Evolutionary conservation across 805 yeast species (phyloP).

Genomic region (Kregervanrija fluxuum): DNA sequence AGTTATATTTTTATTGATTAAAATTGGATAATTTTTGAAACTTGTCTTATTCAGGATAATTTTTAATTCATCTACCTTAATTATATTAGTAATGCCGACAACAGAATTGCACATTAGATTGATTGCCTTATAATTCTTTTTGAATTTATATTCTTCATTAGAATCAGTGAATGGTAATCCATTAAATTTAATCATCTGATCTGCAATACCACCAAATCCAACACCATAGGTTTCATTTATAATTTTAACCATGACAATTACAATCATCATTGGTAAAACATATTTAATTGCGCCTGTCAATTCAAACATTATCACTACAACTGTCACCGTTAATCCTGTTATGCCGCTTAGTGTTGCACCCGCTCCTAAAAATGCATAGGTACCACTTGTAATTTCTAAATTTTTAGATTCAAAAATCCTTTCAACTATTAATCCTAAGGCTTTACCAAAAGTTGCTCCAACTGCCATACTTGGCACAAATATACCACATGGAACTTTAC

Average conservation of each 20-base stretch:
- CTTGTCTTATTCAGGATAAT: constrained; percentile 27
- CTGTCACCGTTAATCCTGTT: constrained; percentile 86
- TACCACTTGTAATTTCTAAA: constrained; percentile 77
- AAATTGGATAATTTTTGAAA: constrained; percentile 49
- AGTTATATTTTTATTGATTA: constrained; percentile 31
- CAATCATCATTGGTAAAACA: constrained; percentile 93
- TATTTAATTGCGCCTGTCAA: constrained; percentile 90
- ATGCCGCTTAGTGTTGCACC: constrained; percentile 94
- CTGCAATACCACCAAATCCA: constrained; percentile 81
- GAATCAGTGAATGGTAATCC: constrained; percentile 78
- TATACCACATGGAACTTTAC: constrained; percentile 95
- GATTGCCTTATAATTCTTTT: constrained; percentile 32
- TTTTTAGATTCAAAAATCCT: constrained; percentile 24
- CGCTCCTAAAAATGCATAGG: constrained; percentile 94
- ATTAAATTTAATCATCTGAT: constrained; percentile 83
- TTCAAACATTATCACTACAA: constrained; percentile 93
- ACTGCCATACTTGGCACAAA: constrained; percentile 96
- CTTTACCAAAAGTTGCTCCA: constrained; percentile 91
- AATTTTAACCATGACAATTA: constrained; percentile 78
- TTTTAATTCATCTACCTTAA: constrained; percentile 23
- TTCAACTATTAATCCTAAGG: constrained; percentile 70
- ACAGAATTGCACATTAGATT: constrained; percentile 52
- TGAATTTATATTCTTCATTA: constrained; percentile 60
- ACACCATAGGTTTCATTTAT: constrained; percentile 72
- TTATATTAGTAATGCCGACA: neutral